Conservation (phyloP, 805 yeast species). For the Saturnispora serradocipensis region DNA sequence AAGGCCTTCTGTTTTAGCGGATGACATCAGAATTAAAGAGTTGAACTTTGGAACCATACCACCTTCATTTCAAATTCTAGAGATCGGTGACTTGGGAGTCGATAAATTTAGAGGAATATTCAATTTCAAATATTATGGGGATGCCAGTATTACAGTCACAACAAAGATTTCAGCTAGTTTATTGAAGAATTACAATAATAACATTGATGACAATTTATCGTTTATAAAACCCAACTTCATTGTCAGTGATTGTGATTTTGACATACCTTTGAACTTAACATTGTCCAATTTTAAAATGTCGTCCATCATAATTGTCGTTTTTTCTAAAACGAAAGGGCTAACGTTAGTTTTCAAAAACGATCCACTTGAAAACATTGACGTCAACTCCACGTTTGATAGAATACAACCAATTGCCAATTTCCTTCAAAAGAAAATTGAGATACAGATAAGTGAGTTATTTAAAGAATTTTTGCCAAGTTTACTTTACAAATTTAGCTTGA, state of each 20-base stretch:
- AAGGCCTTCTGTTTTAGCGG: constrained; percentile 61
- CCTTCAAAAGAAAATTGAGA: constrained; percentile 73
- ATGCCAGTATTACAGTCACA: constrained; percentile 62
- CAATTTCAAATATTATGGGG: constrained; percentile 67
- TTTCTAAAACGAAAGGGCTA: constrained; percentile 70
- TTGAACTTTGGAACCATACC: constrained; percentile 66
- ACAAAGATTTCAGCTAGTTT: constrained; percentile 84
- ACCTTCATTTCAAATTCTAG: constrained; percentile 69
- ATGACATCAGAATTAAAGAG: constrained; percentile 57
- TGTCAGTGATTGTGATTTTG: constrained; percentile 56
- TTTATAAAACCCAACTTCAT: constrained; percentile 63
- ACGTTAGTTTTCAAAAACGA: constrained; percentile 84
- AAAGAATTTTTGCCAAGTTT: constrained; percentile 78
- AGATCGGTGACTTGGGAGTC: constrained; percentile 69
- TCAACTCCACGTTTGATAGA: constrained; percentile 78
- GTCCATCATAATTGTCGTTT: constrained; percentile 80
- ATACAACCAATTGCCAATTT: constrained; percentile 78
- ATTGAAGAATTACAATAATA: constrained; percentile 49
- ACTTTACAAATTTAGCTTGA: constrained; percentile 64
- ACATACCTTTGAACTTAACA: constrained; percentile 70
- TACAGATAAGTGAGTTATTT: constrained; percentile 69
- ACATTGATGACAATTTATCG: constrained; percentile 16
- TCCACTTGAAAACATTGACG: constrained; percentile 75
- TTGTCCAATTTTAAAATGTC: constrained; percentile 61
- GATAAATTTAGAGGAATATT: constrained; percentile 78